Evolutionary conservation across 768 basidiomycete species (phyloP), one percentile per base, ranked within the genome.

Genomic region (Pholiota molesta): DNA sequence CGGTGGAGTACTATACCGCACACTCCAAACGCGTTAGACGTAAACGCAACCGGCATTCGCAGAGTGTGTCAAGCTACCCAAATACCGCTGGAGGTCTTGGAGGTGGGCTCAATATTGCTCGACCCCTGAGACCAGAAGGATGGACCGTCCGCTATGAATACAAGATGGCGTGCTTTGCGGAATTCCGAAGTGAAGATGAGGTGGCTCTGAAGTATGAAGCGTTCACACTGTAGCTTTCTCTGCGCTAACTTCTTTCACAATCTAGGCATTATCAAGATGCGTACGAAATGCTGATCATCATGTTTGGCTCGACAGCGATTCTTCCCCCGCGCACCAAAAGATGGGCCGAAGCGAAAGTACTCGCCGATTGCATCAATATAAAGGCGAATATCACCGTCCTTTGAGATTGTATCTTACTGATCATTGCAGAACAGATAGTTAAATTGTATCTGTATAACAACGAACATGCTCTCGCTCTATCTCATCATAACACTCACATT

Each of bases 131-230:
- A 29, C 85, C 90, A 0, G 89, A 94, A 73, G 96, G 96, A 0
- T 99, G 96, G 97, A 94, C 92, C 0, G 95, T 97, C 19, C 81
- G 97, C 31, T 98, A 98, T 70, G 96, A 98, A 72, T 99, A 95
- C 81, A 99, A 99, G 77, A 92, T 96, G 84, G 97, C 91, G 0
- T 90, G 91, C 67, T 99, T 98, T 73, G 95, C 97, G 0, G 97
- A 99, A 74, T 95, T 98, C 70, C 79, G 96, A 61, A 88, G 92
- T 13, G 97, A 99, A 73, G 86, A 92, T 62, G 95, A 98, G 68
- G 89, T 95, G 9, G 94, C 96, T 0, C 79, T 97, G 62, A 95
- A 95, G 95, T 96, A 65, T 79, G 49, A 37, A 64, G 21, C 17
- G 35, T 55, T 28, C 16, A 13, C 10, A 40, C 11, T 26, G 1